Base-by-base conservation (phyloP, 768 basidiomycete genomes). In the Pholiota microspora region DNA sequence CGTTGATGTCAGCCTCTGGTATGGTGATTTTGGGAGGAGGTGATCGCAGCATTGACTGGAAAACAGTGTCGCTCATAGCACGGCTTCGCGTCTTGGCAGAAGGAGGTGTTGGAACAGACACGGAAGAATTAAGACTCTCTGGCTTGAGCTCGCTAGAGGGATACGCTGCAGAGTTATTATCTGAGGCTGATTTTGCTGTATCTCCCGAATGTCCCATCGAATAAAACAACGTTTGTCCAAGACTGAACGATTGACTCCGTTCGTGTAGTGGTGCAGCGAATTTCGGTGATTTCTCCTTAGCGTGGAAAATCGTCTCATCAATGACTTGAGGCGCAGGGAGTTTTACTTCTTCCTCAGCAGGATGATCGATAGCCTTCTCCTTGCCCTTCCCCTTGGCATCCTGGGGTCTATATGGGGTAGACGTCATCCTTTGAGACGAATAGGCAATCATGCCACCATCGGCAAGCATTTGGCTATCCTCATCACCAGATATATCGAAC, bases 181-280 rank as follows among this genome's bases (percentile, higher is more conserved):
- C 60, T 12, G 63, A 58, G 21, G 66, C 42, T 9, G 59, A 56
- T n/a, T 64, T 62, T 7, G 53, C 54, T 8, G 32, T 15, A 13
- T 62, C 58, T 12, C 58, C 53, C 23, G 60, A 42, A 42, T 70
- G 69, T 7, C 64, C 68, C 59, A 80, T 71, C 3, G 85, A 83
- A 58, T 77, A 82, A 66, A 86, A 86, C 10, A 83, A 70, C 1
- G 82, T 80, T 62, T 85, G 83, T 2, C 84, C 85, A 50, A 84
- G 78, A 63, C 82, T 85, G 67, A 85, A 86, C 1, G 85, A 86
- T n/a, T 84, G 78, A 58, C 82, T 84, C 28, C 84, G 81, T 51
- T 85, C 83, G 48, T 80, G 79, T 7, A 75, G 64, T 0, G 69
- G 64, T 4, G 69, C 53, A 15, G 71, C 67, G 1, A 77, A 58